phyloP scores from a whole-genome alignment of 352 stramenopile genomes.

The Aphanomyces cochlioides region DNA sequence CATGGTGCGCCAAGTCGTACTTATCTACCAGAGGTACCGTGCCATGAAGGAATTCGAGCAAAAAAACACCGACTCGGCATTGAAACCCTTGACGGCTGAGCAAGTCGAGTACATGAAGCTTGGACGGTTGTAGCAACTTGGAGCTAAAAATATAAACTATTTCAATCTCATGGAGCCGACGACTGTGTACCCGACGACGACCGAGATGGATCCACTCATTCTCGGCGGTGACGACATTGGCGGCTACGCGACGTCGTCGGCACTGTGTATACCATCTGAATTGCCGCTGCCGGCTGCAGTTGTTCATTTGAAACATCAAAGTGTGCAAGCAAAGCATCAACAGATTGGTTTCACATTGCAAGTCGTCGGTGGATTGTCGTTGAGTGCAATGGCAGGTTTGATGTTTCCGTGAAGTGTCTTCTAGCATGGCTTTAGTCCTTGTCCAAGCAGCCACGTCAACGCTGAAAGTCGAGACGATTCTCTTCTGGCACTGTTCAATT shows the following conservation, averaged over 20 bases:
- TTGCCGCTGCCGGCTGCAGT: too few relatives aligned
- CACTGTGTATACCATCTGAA: too few relatives aligned
- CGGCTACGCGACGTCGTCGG: too few relatives aligned
- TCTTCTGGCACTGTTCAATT: constrained; percentile 54
- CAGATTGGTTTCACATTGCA: neutral
- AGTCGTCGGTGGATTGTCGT: neutral
- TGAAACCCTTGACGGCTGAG: neutral
- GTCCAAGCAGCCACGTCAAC: constrained; percentile 52
- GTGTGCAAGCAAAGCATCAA: neutral
- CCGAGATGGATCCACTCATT: constrained; percentile 17
- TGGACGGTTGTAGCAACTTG: constrained; percentile 2
- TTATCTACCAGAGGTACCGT: constrained; percentile 16
- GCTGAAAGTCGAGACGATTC: constrained; percentile 45
- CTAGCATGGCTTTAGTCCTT: constrained; percentile 30
- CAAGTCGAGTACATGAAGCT: constrained; percentile 13
- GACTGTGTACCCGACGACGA: neutral
- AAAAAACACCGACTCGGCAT: neutral
- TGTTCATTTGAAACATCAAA: too few relatives aligned
- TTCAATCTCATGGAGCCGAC: neutral
- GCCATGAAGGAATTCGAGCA: neutral
- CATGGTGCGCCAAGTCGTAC: constrained; percentile 67
- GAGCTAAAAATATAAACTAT: constrained; percentile 2
- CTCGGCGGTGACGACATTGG: neutral
- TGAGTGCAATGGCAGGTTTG: constrained; percentile 1
- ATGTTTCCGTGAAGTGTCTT: neutral